Evolutionary conservation across 2,329 filamentous ascomycete species (phyloP).

Genomic region (Apiospora phragmitis): DNA sequence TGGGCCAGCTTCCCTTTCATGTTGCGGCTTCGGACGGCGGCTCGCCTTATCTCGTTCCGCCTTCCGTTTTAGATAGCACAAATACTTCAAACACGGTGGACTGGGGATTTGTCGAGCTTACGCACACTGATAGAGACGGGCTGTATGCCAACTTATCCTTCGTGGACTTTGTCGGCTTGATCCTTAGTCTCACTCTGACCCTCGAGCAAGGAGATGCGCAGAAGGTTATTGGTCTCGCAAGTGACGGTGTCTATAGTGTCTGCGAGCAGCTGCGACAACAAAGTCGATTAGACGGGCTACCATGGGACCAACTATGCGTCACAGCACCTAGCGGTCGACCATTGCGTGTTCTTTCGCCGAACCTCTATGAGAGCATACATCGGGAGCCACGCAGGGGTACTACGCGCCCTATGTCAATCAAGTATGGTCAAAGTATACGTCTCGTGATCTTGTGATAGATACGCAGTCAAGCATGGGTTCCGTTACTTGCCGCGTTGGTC

Average conservation of each 20-base stretch:
- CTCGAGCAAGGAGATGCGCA: constrained; percentile 37
- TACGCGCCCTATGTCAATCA: constrained; percentile 46
- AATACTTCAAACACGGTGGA: constrained; percentile 43
- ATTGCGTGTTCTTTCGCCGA: constrained; percentile 46
- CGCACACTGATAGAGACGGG: constrained; percentile 35
- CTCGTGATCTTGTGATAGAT: constrained; percentile 40
- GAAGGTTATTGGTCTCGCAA: constrained; percentile 14
- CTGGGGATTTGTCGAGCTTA: constrained; percentile 53
- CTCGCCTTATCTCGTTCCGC: constrained; percentile 43
- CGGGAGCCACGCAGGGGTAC: constrained; percentile 39
- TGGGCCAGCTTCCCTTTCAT: constrained; percentile 40
- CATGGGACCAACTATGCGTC: not conserved
- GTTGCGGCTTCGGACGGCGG: constrained; percentile 29
- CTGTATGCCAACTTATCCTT: constrained; percentile 52
- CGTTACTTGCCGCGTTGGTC: constrained; percentile 36
- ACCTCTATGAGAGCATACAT: constrained; percentile 39
- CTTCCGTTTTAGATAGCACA: constrained; percentile 44
- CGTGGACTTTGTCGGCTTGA: constrained; percentile 52
- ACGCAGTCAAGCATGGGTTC: constrained; percentile 38
- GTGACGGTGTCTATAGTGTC: not conserved
- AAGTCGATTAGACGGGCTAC: not conserved
- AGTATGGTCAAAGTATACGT: constrained; percentile 46
- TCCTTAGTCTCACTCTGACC: constrained; percentile 49
- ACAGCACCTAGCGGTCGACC: constrained; percentile 36
- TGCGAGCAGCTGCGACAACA: not conserved